These are phyloP conservation scores for Colletotrichum agaves DNA, from an alignment of 2,329 filamentous ascomycete genomes.

Conservation along the genomic window DNA sequence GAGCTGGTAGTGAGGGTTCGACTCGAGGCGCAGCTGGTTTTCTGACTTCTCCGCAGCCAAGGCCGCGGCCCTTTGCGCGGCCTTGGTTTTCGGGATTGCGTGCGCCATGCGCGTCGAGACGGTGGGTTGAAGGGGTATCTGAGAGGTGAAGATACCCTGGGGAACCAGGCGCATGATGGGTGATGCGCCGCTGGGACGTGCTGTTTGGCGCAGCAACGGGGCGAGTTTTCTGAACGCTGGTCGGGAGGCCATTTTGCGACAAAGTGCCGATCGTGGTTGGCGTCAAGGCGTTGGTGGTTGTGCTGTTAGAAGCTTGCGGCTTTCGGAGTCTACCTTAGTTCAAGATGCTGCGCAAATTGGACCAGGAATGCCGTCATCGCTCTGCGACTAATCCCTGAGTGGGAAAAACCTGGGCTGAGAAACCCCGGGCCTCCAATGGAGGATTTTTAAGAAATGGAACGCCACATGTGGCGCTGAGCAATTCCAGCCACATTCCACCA, in stretches of 20 bases:
- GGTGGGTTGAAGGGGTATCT: conserved; percentile 10
- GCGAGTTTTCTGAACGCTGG: conserved; percentile 19
- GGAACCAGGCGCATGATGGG: conserved; percentile 11
- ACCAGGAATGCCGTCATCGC: conserved; percentile 31
- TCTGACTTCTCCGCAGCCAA: conserved; percentile 36
- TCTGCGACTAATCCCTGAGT: not conserved
- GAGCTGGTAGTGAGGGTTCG: conserved; percentile 81
- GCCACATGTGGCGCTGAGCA: conserved; percentile 12
- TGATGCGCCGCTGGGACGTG: conserved; percentile 22
- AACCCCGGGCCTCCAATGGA: too few species aligned
- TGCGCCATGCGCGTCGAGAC: conserved; percentile 42
- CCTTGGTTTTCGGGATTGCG: conserved; percentile 40
- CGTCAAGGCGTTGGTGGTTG: not conserved
- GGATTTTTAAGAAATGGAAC: not conserved
- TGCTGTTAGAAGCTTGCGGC: not conserved
- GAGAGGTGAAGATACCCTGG: conserved; percentile 8
- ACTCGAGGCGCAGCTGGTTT: conserved; percentile 41
- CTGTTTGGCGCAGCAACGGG: conserved; percentile 25
- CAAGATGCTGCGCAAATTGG: not conserved
- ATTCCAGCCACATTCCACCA: too few species aligned
- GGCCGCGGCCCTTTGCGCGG: conserved; percentile 1
- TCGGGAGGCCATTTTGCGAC: conserved; percentile 29
- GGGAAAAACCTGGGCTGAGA: too few species aligned
- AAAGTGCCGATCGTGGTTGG: not conserved
- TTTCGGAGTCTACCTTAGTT: not conserved